Conservation (phyloP, 495 filamentous ascomycete species). For the Xylaria cubensis region DNA sequence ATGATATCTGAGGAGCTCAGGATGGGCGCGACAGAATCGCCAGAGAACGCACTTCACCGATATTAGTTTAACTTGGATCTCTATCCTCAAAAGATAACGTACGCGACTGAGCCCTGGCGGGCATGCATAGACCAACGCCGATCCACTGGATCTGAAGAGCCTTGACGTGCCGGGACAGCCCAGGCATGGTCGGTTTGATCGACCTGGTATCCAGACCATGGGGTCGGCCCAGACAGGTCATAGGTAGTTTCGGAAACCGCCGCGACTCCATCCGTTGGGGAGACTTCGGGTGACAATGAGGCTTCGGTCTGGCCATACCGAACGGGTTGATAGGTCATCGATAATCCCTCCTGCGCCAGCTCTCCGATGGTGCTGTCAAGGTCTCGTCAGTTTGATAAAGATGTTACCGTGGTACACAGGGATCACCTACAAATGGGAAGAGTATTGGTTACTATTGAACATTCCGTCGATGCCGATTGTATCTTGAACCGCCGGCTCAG, state of each 20-base stretch:
- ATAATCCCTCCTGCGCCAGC: background rate
- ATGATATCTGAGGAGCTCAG: background rate
- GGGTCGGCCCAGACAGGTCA: background rate
- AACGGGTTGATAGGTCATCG: background rate
- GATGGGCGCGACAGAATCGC: background rate
- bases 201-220: background rate
- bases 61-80: background rate
- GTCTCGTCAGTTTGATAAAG: background rate
- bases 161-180: background rate
- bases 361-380: background rate
- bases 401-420: background rate
- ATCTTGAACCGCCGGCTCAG: background rate
- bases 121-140: conserved; percentile 10
- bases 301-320: background rate
- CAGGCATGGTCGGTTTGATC: background rate
- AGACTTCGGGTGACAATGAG: background rate
- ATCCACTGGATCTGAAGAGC: background rate
- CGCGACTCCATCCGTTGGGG: background rate
- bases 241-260: background rate
- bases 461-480: background rate
- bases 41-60: background rate
- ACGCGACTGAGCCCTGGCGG: conserved; percentile 19
- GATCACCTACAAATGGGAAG: background rate
- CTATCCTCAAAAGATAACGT: background rate
- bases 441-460: background rate